These are phyloP conservation scores for Ophiostoma quercus DNA, from an alignment of 2,329 filamentous ascomycete genomes.

Conservation along the genomic window DNA sequence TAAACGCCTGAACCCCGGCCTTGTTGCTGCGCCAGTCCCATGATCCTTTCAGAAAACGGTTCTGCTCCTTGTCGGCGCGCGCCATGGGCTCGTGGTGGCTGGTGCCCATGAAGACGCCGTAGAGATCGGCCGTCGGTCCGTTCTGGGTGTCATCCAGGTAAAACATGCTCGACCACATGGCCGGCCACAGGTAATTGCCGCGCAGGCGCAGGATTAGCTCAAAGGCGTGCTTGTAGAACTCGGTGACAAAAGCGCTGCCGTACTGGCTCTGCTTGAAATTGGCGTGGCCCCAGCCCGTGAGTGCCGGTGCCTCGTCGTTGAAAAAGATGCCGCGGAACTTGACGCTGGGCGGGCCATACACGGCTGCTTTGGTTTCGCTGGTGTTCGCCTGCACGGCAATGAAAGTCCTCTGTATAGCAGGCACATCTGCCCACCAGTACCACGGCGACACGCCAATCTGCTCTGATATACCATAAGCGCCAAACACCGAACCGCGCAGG, in stretches of 20 bases:
- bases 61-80: too few species aligned
- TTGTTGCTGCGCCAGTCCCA: too few species aligned
- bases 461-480: background rate
- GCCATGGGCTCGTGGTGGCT: too few species aligned
- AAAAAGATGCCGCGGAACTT: background rate
- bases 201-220: too few species aligned
- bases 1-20: too few species aligned
- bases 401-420: background rate
- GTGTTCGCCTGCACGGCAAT: background rate
- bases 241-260: background rate
- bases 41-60: too few species aligned
- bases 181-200: too few species aligned
- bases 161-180: too few species aligned
- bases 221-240: background rate
- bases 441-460: background rate
- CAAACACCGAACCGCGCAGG: background rate
- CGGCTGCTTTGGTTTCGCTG: background rate
- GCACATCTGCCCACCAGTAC: background rate
- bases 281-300: background rate
- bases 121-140: conserved; percentile 26
- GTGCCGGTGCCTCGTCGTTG: background rate
- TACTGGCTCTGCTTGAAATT: background rate
- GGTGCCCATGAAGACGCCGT: too few species aligned
- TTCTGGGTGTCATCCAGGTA: too few species aligned
- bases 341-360: background rate